phyloP scores from a whole-genome alignment of 2,329 filamentous ascomycete genomes.

The Orbilia blumenaviensis region DNA sequence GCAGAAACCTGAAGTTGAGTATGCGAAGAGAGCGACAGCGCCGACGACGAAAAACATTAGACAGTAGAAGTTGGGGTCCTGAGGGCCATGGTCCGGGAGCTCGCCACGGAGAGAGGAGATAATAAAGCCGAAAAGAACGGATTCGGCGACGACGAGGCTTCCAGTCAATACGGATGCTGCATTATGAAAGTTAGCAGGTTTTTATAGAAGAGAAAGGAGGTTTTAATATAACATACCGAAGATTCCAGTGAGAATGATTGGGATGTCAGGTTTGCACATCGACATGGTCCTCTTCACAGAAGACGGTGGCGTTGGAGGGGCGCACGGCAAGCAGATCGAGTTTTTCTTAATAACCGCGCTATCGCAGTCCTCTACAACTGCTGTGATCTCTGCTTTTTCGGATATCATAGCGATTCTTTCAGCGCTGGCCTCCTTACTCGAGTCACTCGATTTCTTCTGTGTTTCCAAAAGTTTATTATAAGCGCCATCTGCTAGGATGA shows the following conservation, averaged over 20 bases:
- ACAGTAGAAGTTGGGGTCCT: slow-evolving; percentile 62
- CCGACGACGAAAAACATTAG: slow-evolving; percentile 67
- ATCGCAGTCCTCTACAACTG: slow-evolving; percentile 12
- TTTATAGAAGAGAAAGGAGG: neutral
- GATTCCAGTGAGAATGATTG: slow-evolving; percentile 34
- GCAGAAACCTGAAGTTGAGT: slow-evolving; percentile 63
- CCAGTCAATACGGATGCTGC: slow-evolving; percentile 63
- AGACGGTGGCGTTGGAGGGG: neutral
- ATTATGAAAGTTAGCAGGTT: neutral
- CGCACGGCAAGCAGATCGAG: slow-evolving; percentile 32
- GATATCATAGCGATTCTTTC: slow-evolving; percentile 31
- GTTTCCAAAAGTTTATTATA: slow-evolving; percentile 61
- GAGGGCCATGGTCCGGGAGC: slow-evolving; percentile 62
- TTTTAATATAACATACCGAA: slow-evolving; percentile 19
- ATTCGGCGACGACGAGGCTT: slow-evolving; percentile 69
- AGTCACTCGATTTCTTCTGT: slow-evolving; percentile 58
- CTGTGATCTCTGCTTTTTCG: slow-evolving; percentile 21
- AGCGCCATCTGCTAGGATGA: slow-evolving; percentile 57
- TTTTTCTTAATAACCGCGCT: slow-evolving; percentile 26
- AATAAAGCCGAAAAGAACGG: slow-evolving; percentile 68
- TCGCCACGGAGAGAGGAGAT: slow-evolving; percentile 63
- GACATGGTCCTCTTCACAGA: slow-evolving; percentile 39
- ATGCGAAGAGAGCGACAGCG: slow-evolving; percentile 64
- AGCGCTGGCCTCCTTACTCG: slow-evolving; percentile 49
- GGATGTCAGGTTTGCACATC: slow-evolving; percentile 43